These are phyloP conservation scores for Pestalotiopsis sp. DNA, from an alignment of 2,329 filamentous ascomycete species.

Conservation along the genomic window DNA sequence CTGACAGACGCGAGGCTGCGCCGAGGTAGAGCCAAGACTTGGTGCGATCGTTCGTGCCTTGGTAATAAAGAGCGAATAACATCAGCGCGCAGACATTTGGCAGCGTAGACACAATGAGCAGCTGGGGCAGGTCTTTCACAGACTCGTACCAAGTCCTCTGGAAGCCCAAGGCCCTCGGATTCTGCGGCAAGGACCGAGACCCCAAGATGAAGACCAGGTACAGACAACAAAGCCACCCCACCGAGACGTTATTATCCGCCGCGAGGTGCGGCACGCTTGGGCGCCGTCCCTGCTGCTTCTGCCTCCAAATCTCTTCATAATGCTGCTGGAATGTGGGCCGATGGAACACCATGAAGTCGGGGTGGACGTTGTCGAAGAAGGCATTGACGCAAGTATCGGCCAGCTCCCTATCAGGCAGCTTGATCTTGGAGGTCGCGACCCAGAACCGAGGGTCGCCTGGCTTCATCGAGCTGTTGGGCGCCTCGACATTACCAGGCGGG, in stretches of 20 bases:
- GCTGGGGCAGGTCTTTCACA: slow-evolving; percentile 35
- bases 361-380: slow-evolving; percentile 42
- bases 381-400: slow-evolving; percentile 40
- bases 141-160: slow-evolving; percentile 36
- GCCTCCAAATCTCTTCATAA: slow-evolving; percentile 38
- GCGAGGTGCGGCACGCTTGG: not conserved
- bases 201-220: slow-evolving; percentile 44
- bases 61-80: slow-evolving; percentile 42
- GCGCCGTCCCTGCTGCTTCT: slow-evolving; percentile 16
- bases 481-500: not conserved
- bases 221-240: slow-evolving; percentile 43
- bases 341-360: slow-evolving; percentile 41
- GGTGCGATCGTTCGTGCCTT: slow-evolving; percentile 43
- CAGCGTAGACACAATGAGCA: slow-evolving; percentile 39
- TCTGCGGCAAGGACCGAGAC: slow-evolving; percentile 38
- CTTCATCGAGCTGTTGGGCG: slow-evolving; percentile 16
- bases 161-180: slow-evolving; percentile 30
- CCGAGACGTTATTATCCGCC: slow-evolving; percentile 32
- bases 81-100: slow-evolving; percentile 45
- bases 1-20: slow-evolving; percentile 42
- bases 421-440: slow-evolving; percentile 20
- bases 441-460: slow-evolving; percentile 24
- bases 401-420: slow-evolving; percentile 35
- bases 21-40: slow-evolving; percentile 42
- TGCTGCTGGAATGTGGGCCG: slow-evolving; percentile 39